phyloP scores from a whole-genome alignment of 225 moss, liverwort and hornwort genomes.

The Polytrichum commune region DNA sequence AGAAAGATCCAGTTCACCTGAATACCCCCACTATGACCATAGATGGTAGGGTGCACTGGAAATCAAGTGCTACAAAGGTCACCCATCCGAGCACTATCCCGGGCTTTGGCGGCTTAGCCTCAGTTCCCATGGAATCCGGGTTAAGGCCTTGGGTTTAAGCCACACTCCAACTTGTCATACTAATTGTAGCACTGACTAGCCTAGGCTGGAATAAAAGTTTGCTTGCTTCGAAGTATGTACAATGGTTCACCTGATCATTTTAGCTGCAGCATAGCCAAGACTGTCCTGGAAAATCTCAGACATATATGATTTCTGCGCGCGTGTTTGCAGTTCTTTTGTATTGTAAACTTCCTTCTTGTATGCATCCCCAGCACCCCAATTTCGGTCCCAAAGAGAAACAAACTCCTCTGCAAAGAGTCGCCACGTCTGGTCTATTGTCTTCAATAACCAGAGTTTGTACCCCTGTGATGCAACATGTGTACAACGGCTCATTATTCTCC shows the following conservation, averaged over 20 bases:
- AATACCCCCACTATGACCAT: too few species aligned
- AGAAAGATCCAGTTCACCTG: too few species aligned
- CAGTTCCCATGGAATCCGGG: too few species aligned
- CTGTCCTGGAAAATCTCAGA: constrained; percentile 66
- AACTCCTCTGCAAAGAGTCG: constrained; percentile 61
- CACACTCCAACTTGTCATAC: too few species aligned
- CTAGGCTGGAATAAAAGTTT: background rate
- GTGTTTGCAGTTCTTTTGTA: constrained; percentile 30
- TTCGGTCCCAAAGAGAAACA: constrained; percentile 52
- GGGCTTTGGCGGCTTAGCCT: too few species aligned
- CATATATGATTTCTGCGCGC: constrained; percentile 54
- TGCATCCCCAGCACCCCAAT: constrained; percentile 74
- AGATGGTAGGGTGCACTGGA: too few species aligned
- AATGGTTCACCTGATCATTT: constrained; percentile 55
- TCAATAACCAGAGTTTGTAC: constrained; percentile 82
- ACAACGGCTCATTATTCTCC: constrained; percentile 1
- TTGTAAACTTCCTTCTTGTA: constrained; percentile 72
- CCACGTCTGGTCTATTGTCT: constrained; percentile 66
- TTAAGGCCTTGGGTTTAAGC: too few species aligned
- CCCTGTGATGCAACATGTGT: constrained; percentile 20
- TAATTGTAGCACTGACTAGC: background rate
- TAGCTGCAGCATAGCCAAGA: constrained; percentile 80
- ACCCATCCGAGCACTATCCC: too few species aligned
- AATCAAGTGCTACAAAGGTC: too few species aligned
- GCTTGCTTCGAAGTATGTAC: background rate